Evolutionary conservation across 352 stramenopile species (phyloP).

Genomic region (Phytophthora vignae): DNA sequence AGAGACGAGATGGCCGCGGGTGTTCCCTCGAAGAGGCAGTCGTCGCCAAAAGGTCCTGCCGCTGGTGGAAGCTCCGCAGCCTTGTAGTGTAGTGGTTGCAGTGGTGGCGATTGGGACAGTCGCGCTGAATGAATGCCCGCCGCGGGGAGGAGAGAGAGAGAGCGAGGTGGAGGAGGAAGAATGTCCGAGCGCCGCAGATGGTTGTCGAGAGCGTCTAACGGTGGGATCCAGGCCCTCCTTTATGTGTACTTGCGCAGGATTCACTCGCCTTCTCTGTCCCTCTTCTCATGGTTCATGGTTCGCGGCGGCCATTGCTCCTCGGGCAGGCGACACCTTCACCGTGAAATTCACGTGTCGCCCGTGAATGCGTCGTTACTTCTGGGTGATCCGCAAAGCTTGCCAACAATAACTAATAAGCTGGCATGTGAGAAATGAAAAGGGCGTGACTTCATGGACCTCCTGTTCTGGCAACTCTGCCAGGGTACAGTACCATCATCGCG

Average conservation of each 20-base stretch:
- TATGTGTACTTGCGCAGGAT: conserved; percentile 9
- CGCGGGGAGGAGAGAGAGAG: background rate
- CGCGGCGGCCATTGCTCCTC: background rate
- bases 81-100: background rate
- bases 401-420: too few relatives aligned
- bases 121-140: conserved; percentile 8
- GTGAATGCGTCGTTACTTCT: background rate
- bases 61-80: too few relatives aligned
- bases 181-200: conserved; percentile 5
- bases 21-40: conserved; percentile 33
- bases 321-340: background rate
- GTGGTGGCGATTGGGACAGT: background rate
- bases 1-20: background rate
- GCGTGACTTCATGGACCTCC: too few relatives aligned
- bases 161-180: background rate
- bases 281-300: too few relatives aligned
- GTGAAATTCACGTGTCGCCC: background rate
- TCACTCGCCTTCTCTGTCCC: conserved; percentile 13
- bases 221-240: conserved; percentile 6
- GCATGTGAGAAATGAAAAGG: too few relatives aligned
- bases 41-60: background rate
- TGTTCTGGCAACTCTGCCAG: too few relatives aligned
- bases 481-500: too few relatives aligned
- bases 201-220: background rate
- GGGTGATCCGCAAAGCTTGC: conserved; percentile 1